Evolutionary conservation across 768 basidiomycete genomes (phyloP), one percentile per base, ranked within the genome.

Genomic region (Leccinellum luteum): DNA sequence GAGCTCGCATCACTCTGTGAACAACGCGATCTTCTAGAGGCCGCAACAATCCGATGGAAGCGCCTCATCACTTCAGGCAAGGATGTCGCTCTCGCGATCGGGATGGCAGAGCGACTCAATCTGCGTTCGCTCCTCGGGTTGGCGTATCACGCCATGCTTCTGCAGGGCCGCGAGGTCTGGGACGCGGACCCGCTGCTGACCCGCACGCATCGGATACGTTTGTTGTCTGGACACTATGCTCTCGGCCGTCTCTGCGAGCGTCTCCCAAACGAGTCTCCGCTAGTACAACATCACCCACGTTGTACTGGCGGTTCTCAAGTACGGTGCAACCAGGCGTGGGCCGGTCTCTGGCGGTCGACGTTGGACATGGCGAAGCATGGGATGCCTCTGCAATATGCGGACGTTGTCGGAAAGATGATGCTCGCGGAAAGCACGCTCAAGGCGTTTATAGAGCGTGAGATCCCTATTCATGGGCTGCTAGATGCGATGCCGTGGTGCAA

Each of bases 1-100:
- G 80, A 82, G 60, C 74, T 82, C 19, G 81, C 82, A 1, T 76
- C 78, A 23, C 74, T 83, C 4, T 83, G 80, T 66, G 77, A 81
- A 43, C 75, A 78, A 38, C 70, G 71, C 3, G 73, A 74, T 41
- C 75, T 84, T 3, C 74, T 79, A 34, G 76, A 78, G 3, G 71
- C 73, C 0, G 74, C 78, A 0, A 72, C 78, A 9, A 52, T 61
- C 25, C 76, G 76, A 51, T 84, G 81, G 82, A 80, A 78, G 57
- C 74, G 76, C 6, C 75, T 78, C 57, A 75, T 84, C 6, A 69
- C 71, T 32, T 77, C 80, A 51, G 74, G 77, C 15, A 72, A 75
- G 56, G 77, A 81, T 51, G 73, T 82, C 23, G 74, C 75, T 6
- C 73, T 78, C 6, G 77, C 82, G 17, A 76, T 79, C 30, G 69